These are phyloP conservation scores for Xylariaceae sp. DNA, from an alignment of 2,329 filamentous ascomycete species.

Conservation along the genomic window DNA sequence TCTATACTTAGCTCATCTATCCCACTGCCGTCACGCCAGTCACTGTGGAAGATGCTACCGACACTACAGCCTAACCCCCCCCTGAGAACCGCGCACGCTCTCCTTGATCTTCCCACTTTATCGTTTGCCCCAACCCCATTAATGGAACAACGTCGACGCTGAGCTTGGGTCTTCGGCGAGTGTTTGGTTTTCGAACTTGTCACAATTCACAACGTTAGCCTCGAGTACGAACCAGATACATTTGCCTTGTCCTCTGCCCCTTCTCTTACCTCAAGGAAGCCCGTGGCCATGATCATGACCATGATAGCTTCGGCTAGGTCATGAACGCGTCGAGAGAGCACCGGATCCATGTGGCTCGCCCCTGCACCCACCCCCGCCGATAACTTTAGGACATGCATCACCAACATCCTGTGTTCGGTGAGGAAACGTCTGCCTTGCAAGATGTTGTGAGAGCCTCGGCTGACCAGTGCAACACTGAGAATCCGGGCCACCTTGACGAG, in stretches of 20 bases:
- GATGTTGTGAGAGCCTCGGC: slow-evolving; percentile 75
- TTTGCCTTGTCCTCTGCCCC: background rate
- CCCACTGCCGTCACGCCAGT: background rate
- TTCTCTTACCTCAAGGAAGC: slow-evolving; percentile 69
- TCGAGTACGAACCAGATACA: background rate
- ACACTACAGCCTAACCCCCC: background rate
- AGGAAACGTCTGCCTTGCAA: slow-evolving; percentile 76
- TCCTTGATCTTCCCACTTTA: background rate
- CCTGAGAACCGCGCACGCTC: background rate
- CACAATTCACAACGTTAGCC: slow-evolving; percentile 16
- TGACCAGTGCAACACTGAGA: slow-evolving; percentile 74
- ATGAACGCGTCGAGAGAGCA: slow-evolving; percentile 56
- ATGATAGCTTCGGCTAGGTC: slow-evolving; percentile 83
- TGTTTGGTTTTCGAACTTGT: slow-evolving; percentile 28
- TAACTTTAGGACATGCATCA: slow-evolving; percentile 85
- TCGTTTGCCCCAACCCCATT: slow-evolving; percentile 1
- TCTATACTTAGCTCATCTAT: slow-evolving; percentile 4
- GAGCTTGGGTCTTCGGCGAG: slow-evolving; percentile 20
- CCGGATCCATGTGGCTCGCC: slow-evolving; percentile 33
- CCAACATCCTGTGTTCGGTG: slow-evolving; percentile 72
- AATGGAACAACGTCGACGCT: slow-evolving; percentile 27
- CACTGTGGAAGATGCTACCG: background rate
- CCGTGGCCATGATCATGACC: slow-evolving; percentile 73
- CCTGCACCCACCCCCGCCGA: slow-evolving; percentile 67
- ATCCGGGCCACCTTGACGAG: slow-evolving; percentile 76